Percentiles rank a stretch among this genome's conserved stretches.
Evolutionary conservation across 495 filamentous ascomycete species (phyloP).

Genomic region (Acidiella bohemica): DNA sequence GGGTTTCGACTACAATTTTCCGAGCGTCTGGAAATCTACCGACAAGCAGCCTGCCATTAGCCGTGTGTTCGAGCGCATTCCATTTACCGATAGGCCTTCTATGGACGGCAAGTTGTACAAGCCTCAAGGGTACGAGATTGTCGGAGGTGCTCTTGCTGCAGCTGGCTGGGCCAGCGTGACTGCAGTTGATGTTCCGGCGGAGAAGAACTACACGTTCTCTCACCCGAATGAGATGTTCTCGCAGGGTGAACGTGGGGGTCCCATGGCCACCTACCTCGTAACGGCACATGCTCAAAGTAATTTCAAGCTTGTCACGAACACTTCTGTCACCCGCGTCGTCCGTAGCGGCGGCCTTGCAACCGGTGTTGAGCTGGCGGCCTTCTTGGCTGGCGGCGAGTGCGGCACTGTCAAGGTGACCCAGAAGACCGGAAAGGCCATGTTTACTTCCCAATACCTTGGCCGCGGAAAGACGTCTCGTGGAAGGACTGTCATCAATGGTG

Average conservation of each 20-base stretch:
- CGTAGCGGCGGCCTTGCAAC: constrained; percentile 47
- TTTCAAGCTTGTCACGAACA: constrained; percentile 54
- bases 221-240: constrained; percentile 58
- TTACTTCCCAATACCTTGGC: constrained; percentile 52
- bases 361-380: constrained; percentile 53
- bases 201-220: constrained; percentile 54
- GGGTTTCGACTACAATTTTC: constrained; percentile 67
- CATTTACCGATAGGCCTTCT: constrained; percentile 54
- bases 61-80: constrained; percentile 54
- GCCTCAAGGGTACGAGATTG: constrained; percentile 49
- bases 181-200: constrained; percentile 44
- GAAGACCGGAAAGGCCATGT: constrained; percentile 51
- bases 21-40: constrained; percentile 52
- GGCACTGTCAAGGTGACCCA: constrained; percentile 48
- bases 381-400: constrained; percentile 39
- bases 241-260: constrained; percentile 54
- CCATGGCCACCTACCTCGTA: constrained; percentile 60
- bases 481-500: constrained; percentile 46
- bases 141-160: constrained; percentile 41
- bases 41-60: constrained; percentile 46
- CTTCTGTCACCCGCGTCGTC: constrained; percentile 51
- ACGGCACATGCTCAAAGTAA: constrained; percentile 45
- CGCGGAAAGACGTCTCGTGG: constrained; percentile 48
- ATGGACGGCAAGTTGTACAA: constrained; percentile 55
- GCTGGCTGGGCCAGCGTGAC: constrained; percentile 50